These are phyloP conservation scores for Lyophyllum semitale DNA, from an alignment of 768 basidiomycete species.

Conservation along the genomic window DNA sequence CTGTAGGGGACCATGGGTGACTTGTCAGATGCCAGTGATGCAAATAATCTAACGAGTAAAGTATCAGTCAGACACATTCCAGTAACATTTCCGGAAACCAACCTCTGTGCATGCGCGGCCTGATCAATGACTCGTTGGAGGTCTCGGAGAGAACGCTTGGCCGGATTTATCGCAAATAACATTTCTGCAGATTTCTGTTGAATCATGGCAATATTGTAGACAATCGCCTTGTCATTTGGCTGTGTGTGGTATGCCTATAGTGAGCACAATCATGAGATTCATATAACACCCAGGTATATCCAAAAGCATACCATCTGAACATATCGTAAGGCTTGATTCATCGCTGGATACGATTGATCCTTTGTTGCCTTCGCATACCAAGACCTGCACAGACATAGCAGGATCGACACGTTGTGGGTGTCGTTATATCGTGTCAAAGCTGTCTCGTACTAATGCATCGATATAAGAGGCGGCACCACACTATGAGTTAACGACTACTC, in stretches of 20 bases:
- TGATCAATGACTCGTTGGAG: conserved; percentile 77
- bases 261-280: conserved; percentile 6
- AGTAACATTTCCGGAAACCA: conserved; percentile 20
- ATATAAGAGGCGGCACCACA: not conserved
- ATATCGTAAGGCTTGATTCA: conserved; percentile 83
- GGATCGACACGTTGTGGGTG: conserved; percentile 70
- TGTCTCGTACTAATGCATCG: conserved; percentile 76
- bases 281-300: not conserved
- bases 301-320: conserved; percentile 65
- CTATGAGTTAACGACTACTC: conserved; percentile 26
- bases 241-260: conserved; percentile 81
- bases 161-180: conserved; percentile 69
- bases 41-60: conserved; percentile 65
- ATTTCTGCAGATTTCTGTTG: conserved; percentile 95
- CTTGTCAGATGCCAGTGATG: conserved; percentile 75
- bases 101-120: conserved; percentile 88
- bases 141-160: conserved; percentile 81
- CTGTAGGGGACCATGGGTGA: conserved; percentile 77
- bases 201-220: conserved; percentile 98
- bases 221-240: conserved; percentile 84
- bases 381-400: conserved; percentile 86
- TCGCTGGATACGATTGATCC: conserved; percentile 79
- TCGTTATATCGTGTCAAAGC: conserved; percentile 79
- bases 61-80: not conserved
- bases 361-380: conserved; percentile 95